Base-by-base conservation (phyloP, 768 basidiomycete genomes). In the Lactifluus piperatus region DNA sequence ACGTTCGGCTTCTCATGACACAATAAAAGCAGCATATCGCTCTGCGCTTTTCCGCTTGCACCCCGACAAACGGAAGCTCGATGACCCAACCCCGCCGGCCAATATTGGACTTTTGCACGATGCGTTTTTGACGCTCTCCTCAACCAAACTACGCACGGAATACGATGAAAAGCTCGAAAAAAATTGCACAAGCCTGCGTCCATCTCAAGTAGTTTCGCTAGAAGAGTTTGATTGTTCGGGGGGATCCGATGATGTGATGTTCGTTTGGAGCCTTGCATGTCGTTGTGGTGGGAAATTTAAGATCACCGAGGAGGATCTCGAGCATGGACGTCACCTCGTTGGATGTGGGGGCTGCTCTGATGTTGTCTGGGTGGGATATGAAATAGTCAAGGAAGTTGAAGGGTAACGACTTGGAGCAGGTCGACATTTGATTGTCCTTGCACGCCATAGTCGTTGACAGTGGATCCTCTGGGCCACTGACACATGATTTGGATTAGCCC, bases 311-410 rank as follows among this genome's bases (percentile, higher is more conserved):
- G 70, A 65, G 2, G 78, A 85, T 51, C 78, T 92, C 76, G 88
- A 91, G 59, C 71, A 71, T 2, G 91, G 81, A n/a, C 74, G 75
- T 50, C 90, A 92, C 68, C 76, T 92, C 6, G 73, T 90, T 10
- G 82, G 79, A 2, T 93, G 91, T 63, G 79, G 72, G 55, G 80
- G 81, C 54, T 92, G 90, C 68, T 93, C 91, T 16, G 91, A 92
- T 70, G 82, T 81, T 9, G 74, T 92, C 1, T 92, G 89, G 87
- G 86, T 83, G n/a, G 90, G 91, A 1, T 92, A 90, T 66, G 85
- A 92, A 70, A 66, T 79, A 13, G 73, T 68, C 20, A 74, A 76
- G 43, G 71, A 65, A 37, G 63, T 48, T 20, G 41, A 50, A 16
- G 54, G 34, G 22, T n/a, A n/a, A n/a, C n/a, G 36, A 24, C 18